Conservation (phyloP, 139 green algal species). For the Haematococcus sp. region DNA sequence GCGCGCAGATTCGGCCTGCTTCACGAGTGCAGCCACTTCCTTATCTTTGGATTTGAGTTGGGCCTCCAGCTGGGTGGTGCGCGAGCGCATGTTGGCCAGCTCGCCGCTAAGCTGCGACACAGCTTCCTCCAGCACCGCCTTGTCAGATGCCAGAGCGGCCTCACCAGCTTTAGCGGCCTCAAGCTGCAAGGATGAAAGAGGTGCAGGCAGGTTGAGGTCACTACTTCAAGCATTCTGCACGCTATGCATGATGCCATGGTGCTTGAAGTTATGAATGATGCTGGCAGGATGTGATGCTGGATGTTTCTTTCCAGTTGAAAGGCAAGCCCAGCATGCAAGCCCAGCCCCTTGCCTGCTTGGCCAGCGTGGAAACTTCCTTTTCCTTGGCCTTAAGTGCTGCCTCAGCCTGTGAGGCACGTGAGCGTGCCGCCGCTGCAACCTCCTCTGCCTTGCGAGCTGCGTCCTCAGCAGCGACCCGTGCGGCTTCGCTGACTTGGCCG, state of each 20-base stretch:
- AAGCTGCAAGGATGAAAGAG: too few species aligned
- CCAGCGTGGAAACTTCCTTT: background rate
- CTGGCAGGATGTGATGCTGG: too few species aligned
- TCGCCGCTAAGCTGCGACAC: slow-evolving; percentile 4
- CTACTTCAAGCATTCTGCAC: too few species aligned
- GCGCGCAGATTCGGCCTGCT: too few species aligned
- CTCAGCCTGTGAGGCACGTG: background rate
- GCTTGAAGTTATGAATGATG: too few species aligned
- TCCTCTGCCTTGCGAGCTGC: slow-evolving; percentile 6
- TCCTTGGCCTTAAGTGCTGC: slow-evolving; percentile 4
- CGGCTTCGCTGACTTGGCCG: background rate
- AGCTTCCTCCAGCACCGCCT: slow-evolving; percentile 19
- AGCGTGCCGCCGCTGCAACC: background rate
- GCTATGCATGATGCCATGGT: too few species aligned
- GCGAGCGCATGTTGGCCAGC: slow-evolving; percentile 10
- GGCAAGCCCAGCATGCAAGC: too few species aligned
- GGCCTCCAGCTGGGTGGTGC: slow-evolving; percentile 28
- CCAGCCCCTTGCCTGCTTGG: too few species aligned
- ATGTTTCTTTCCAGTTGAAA: too few species aligned
- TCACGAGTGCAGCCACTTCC: slow-evolving; percentile 1
- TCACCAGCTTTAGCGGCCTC: background rate
- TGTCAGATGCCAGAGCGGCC: background rate
- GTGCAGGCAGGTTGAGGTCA: too few species aligned
- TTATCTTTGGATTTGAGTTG: slow-evolving; percentile 18
- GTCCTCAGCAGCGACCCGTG: slow-evolving; percentile 2